A percentile compares a stretch with the other conserved stretches of the same genome.
phyloP scores from a whole-genome alignment of 2,329 filamentous ascomycete species.

The Curvularia sp. region DNA sequence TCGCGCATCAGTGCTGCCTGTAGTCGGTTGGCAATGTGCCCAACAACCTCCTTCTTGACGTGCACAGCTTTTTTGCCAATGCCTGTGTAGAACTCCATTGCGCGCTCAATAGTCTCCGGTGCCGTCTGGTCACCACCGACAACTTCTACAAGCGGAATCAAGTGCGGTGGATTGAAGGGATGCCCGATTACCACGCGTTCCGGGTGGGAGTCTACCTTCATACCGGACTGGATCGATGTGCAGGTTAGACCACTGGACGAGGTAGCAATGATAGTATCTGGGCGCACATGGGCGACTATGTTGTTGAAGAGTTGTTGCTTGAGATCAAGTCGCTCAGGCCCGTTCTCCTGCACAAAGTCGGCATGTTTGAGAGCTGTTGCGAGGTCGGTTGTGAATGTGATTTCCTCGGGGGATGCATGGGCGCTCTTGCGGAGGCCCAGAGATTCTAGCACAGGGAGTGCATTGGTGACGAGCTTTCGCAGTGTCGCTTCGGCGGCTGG shows the following conservation, averaged over 20 bases:
- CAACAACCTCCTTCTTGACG: slow-evolving; percentile 50
- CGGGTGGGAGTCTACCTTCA: slow-evolving; percentile 39
- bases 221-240: slow-evolving; percentile 41
- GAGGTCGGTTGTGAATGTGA: not conserved
- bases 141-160: slow-evolving; percentile 59
- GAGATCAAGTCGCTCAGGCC: slow-evolving; percentile 52
- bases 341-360: slow-evolving; percentile 40
- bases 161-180: slow-evolving; percentile 59
- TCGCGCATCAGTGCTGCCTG: slow-evolving; percentile 39
- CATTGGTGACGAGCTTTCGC: slow-evolving; percentile 6
- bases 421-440: not conserved
- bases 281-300: slow-evolving; percentile 42
- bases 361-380: slow-evolving; percentile 5
- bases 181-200: slow-evolving; percentile 51
- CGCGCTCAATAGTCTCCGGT: slow-evolving; percentile 26
- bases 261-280: slow-evolving; percentile 51
- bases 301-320: slow-evolving; percentile 50
- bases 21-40: slow-evolving; percentile 57
- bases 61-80: slow-evolving; percentile 51
- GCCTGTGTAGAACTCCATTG: slow-evolving; percentile 51
- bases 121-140: slow-evolving; percentile 39
- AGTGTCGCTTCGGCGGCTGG: slow-evolving; percentile 39
- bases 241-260: slow-evolving; percentile 46
- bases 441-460: not conserved
- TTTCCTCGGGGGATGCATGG: not conserved